phyloP scores from a whole-genome alignment of 2,329 filamentous ascomycete genomes.

The Aureobasidium sp. region DNA sequence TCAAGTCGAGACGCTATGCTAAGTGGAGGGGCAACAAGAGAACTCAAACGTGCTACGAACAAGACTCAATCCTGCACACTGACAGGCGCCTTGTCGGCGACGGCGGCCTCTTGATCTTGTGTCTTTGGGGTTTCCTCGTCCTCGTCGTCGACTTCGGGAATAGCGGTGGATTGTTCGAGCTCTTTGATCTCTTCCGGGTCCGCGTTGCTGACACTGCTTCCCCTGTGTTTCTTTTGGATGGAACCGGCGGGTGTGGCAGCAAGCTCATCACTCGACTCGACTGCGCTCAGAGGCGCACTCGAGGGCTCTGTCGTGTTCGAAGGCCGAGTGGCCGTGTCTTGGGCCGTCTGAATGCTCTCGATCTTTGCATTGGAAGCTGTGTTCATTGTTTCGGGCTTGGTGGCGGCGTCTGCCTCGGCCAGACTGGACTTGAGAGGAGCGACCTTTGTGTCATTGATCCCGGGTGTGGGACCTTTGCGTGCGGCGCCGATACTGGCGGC shows the following conservation, averaged over 20 bases:
- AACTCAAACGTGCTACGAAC: neutral
- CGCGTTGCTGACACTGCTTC: slow-evolving; percentile 23
- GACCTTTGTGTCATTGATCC: slow-evolving; percentile 16
- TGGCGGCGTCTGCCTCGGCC: slow-evolving; percentile 2
- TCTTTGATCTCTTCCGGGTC: slow-evolving; percentile 28
- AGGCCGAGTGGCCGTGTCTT: slow-evolving; percentile 16
- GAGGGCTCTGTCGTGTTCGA: neutral
- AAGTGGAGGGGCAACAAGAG: neutral
- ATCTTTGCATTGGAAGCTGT: slow-evolving; percentile 24
- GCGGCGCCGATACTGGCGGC: slow-evolving; percentile 20
- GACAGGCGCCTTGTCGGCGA: slow-evolving; percentile 28
- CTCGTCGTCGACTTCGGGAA: slow-evolving; percentile 25
- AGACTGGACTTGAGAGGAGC: slow-evolving; percentile 18
- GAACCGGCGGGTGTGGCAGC: slow-evolving; percentile 7
- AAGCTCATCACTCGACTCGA: neutral
- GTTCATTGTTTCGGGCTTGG: slow-evolving; percentile 25
- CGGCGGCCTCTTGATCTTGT: slow-evolving; percentile 25
- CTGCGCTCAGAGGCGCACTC: slow-evolving; percentile 3
- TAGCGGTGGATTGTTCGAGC: slow-evolving; percentile 26
- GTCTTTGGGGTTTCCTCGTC: slow-evolving; percentile 19
- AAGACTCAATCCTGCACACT: slow-evolving; percentile 32
- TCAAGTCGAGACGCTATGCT: slow-evolving; percentile 6
- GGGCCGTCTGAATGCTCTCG: slow-evolving; percentile 22
- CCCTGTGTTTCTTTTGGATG: slow-evolving; percentile 21
- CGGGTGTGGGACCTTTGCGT: slow-evolving; percentile 14